phyloP scores from a whole-genome alignment of 1,139 yeast species.

The Suhomyces coccinellae region DNA sequence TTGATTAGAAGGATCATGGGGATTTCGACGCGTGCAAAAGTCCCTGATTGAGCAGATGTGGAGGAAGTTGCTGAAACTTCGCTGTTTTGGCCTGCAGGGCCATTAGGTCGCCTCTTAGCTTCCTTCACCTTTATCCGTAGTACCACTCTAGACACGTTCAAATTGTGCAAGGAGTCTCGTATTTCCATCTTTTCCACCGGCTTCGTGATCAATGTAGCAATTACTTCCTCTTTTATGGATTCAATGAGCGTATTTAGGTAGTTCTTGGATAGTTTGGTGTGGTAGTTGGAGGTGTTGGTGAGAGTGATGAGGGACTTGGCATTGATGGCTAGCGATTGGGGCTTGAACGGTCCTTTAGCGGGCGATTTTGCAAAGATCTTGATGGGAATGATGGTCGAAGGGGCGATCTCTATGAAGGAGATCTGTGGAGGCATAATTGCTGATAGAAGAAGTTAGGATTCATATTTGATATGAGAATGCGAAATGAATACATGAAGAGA shows the following conservation, averaged over 20 bases:
- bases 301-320: constrained; percentile 19
- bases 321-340: constrained; percentile 18
- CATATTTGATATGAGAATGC: background rate
- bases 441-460: too few species aligned
- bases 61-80: background rate
- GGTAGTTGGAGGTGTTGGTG: constrained; percentile 17
- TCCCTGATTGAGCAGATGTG: background rate
- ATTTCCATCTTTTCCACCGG: constrained; percentile 11
- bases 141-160: constrained; percentile 4
- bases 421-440: constrained; percentile 20
- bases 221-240: constrained; percentile 11
- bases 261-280: constrained; percentile 18
- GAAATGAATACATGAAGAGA: background rate
- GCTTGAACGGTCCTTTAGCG: background rate
- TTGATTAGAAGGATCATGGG: constrained; percentile 8
- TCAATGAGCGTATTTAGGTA: constrained; percentile 16
- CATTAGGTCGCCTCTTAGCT: background rate
- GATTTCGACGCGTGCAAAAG: constrained; percentile 7
- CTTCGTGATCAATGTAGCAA: constrained; percentile 8
- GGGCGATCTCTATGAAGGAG: constrained; percentile 15
- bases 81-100: background rate
- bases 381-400: constrained; percentile 14
- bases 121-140: constrained; percentile 1
- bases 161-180: constrained; percentile 5
- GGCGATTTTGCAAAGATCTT: constrained; percentile 17